Percentiles rank a stretch among this genome's conserved stretches.
Conservation (phyloP, 768 basidiomycete genomes). For the Imleria badia region DNA sequence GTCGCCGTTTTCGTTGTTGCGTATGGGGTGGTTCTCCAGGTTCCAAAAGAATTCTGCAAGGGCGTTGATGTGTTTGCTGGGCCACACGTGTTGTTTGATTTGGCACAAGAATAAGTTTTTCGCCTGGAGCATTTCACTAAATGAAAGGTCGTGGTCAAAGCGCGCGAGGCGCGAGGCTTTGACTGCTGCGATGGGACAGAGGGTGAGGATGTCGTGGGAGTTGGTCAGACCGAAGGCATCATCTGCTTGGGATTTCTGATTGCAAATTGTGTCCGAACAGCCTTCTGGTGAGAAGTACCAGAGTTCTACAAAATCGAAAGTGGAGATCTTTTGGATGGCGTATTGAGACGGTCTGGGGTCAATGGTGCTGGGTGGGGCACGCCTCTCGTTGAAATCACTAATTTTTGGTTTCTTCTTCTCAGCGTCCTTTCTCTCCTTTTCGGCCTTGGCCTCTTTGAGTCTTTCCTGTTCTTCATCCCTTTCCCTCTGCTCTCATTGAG, state of each 20-base stretch:
- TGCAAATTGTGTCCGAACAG: too few relatives aligned
- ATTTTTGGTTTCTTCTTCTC: background rate
- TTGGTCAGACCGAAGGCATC: slow-evolving; percentile 12
- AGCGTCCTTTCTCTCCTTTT: too few relatives aligned
- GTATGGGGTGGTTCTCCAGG: background rate
- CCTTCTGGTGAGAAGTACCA: slow-evolving; percentile 15
- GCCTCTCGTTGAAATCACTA: background rate
- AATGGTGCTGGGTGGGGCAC: too few relatives aligned
- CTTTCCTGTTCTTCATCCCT: too few relatives aligned
- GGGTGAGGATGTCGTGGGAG: slow-evolving; percentile 1
- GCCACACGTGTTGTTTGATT: background rate
- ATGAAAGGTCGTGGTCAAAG: slow-evolving; percentile 17
- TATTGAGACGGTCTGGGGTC: background rate
- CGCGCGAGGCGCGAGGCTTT: slow-evolving; percentile 14
- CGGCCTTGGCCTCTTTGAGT: too few relatives aligned
- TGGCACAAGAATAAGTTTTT: slow-evolving; percentile 5
- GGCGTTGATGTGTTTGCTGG: background rate
- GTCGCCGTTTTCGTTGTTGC: background rate
- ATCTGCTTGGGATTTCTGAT: background rate
- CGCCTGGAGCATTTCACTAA: slow-evolving; percentile 17
- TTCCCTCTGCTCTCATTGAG: too few relatives aligned
- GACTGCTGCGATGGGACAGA: slow-evolving; percentile 11
- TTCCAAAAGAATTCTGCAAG: slow-evolving; percentile 4
- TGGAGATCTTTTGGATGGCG: slow-evolving; percentile 5
- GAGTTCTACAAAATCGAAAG: background rate